Base-by-base conservation (phyloP, 176 grass and related monocot genomes). In the Chrysopogon serrulatus region DNA sequence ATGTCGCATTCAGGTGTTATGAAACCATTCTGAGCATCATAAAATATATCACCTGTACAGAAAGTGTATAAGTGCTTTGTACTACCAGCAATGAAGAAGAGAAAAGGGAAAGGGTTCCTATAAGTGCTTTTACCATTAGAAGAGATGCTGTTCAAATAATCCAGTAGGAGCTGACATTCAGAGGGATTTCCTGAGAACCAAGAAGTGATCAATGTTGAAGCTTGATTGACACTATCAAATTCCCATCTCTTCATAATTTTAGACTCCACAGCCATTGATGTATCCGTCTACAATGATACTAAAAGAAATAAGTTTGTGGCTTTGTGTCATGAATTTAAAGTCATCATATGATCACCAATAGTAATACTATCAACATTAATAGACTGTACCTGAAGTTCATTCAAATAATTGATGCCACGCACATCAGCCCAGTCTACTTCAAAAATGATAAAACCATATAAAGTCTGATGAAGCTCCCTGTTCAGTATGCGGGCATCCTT, bases 391-490 rank as follows among this genome's bases (percentile, higher is more conserved):
- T 99, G 96, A 87, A 99, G 96, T 85, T 96, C 96, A 89, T 99
- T 99, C 48, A 92, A 47, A 86, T 99, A 99, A 77, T 99, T 99
- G 51, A 99, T 94, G 42, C 93, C 93, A 61, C 93, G 91, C 27
- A 99, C 91, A 56, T 94, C 79, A 77, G 73, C 64, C 96, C 93
- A 99, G 64, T 92, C 89, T 62, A 99, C 87, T 82, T 99, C 93
- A 45, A 99, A 99, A 81, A 99, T 75, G 65, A 99, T 99, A 87
- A 94, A 96, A 79, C 96, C 96, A 91, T 94, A 89, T 73, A 99
- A 89, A 81, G 91, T 95, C 37, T 79, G 85, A 80, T 96, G 93
- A 28, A 96, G 86, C 80, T 98, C 91, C 81, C 88, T 94, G 53
- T 94, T 98, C 77, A 98, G 83, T 27, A 95, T 44, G 33, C 70